Evolutionary conservation across 495 filamentous ascomycete genomes (phyloP), one percentile per base, ranked within the genome.

Genomic region (Glarea lozoyensis): DNA sequence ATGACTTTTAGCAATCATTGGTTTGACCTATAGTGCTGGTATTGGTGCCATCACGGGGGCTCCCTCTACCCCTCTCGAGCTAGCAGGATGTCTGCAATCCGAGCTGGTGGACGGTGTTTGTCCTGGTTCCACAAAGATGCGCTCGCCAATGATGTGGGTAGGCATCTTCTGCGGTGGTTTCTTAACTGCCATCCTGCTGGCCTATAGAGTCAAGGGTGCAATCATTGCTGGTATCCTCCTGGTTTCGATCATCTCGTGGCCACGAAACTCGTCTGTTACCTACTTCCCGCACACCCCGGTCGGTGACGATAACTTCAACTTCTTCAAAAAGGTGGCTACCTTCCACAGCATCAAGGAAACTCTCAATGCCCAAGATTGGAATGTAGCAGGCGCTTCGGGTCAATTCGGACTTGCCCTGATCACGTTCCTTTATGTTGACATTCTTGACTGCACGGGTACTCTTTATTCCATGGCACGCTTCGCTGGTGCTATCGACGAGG

Each of bases 381-480:
- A 79, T 52, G 63, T 90, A 25, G 61, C 67, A 15, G 66, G 67
- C 10, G 65, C 72, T 17, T 60, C 69, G 38, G 64, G 67, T 0
- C 72, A 89, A 55, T 90, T 90, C 55, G 82, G 76, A 17, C 58
- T 89, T 22, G 85, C 85, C 0, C 73, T 89, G 34, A 79, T 89
- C 55, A 88, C 85, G 12, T 90, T 90, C 63, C 68, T 88, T 39
- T 89, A 90, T 53, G 84, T 89, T 46, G 85, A 90, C 59, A 88
- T 89, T 44, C 66, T 88, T 11, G 83, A 88, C 55, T 75, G 71
- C 40, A 88, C 83, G 0, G 83, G 83, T 37, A 88, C 83, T 0
- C 62, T 86, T 45, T 90, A 88, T 62, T 82, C 84, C 13, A 88
- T 90, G 85, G 85, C 85, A 16, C 78, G 76, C 21, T 87, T 87